Base-by-base conservation (phyloP, 129 eudicot genomes). In the Helianthus tuberosus region DNA sequence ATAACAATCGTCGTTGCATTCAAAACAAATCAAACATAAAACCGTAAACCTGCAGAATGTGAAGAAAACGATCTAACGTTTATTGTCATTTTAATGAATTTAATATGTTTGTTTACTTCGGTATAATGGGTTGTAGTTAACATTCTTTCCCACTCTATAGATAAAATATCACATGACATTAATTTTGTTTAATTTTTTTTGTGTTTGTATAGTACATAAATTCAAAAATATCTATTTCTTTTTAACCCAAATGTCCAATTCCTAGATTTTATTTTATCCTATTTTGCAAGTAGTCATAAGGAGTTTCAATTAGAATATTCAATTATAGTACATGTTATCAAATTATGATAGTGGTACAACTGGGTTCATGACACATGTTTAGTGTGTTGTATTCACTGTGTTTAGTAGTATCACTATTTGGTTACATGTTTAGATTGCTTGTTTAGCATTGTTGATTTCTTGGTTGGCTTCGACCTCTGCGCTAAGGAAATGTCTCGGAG, bases 11-110 rank as follows among this genome's bases (percentile, higher is more conserved):
- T 69, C 64, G 20, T 59, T 59, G 10, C 48, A 69, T 38, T 35
- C 61, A 43, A 50, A 59, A 69, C 23, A 14, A 17, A 77, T 77
- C 69, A 46, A 60, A 77, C 53, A 77, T 49, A 17, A 20, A 29
- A n/a, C 50, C n/a, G 5, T 47, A 41, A 51, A 12, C 55, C 15
- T 70, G 20, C 14, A 69, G 76, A 77, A 77, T 69, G 65, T 77
- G 46, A 49, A 36, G 76, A 77, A 69, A 77, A 61, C 58, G 64
- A 62, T 69, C 48, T 61, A 70, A 70, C 66, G n/a, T 68, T 29
- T 68, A 20, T 50, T 17, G 43, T 77, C 41, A 59, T 60, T 41
- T 58, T 13, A 59, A 47, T 17, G 5, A 43, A 66, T 43, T 67
- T 43, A 29, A 20, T 57, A 2, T 29, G 39, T 59, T 55, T 57